These are phyloP conservation scores for Quercus tomentella DNA, from an alignment of 331 rosid species.

Conservation along the genomic window DNA sequence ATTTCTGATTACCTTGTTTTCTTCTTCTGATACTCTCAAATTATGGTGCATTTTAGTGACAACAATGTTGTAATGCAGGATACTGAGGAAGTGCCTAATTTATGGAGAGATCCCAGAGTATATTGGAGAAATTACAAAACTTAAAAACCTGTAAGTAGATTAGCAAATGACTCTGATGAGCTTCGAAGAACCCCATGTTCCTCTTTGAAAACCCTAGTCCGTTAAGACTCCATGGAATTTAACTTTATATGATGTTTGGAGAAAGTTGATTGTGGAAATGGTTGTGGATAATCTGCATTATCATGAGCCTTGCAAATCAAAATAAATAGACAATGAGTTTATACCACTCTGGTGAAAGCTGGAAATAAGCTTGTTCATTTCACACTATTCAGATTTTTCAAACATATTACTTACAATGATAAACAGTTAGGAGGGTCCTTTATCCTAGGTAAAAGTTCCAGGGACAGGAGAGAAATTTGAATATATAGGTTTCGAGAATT, in stretches of 20 bases:
- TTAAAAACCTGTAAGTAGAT: slow-evolving; percentile 63
- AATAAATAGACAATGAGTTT: neutral
- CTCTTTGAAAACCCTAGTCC: neutral
- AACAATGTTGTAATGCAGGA: neutral
- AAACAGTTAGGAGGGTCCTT: neutral
- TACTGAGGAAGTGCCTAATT: slow-evolving; percentile 43
- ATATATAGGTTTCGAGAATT: neutral
- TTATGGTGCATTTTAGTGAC: neutral
- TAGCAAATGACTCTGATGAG: slow-evolving; percentile 4
- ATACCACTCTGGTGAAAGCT: neutral
- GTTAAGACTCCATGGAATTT: neutral
- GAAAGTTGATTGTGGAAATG: neutral
- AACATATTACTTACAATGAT: neutral
- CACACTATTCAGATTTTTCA: neutral
- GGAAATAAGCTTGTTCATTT: neutral
- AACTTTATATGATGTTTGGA: neutral
- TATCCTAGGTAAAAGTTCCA: neutral
- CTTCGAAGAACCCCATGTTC: neutral
- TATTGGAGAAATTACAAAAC: slow-evolving; percentile 24
- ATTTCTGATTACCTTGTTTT: slow-evolving; percentile 8
- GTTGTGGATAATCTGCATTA: neutral
- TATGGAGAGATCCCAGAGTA: slow-evolving; percentile 35
- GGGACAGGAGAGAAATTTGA: neutral
- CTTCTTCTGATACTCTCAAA: slow-evolving; percentile 12
- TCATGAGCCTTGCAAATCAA: neutral